Conservation (phyloP, 1,139 yeast genomes). For the Meyerozyma guilliermondii region DNA sequence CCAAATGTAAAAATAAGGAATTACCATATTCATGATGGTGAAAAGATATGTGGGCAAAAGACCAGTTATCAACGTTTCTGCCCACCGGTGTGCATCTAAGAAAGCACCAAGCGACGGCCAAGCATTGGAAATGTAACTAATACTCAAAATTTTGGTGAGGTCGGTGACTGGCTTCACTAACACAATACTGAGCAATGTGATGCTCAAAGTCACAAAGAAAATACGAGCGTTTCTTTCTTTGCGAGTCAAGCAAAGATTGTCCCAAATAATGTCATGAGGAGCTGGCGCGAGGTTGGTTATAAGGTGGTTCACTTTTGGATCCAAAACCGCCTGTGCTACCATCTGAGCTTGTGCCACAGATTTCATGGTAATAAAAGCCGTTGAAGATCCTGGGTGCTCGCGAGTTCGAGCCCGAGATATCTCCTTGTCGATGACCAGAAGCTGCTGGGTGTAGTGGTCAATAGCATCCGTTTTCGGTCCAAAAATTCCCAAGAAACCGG, state of each 20-base stretch:
- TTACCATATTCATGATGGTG: conserved; percentile 58
- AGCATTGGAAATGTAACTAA: conserved; percentile 63
- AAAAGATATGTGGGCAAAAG: conserved; percentile 71
- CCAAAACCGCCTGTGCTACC: conserved; percentile 80
- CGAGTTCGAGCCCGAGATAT: conserved; percentile 52
- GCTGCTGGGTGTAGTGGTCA: conserved; percentile 49
- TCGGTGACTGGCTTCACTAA: conserved; percentile 70
- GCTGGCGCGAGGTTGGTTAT: conserved; percentile 76
- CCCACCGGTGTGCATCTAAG: conserved; percentile 58
- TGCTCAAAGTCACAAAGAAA: conserved; percentile 55
- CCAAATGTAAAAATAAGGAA: conserved; percentile 68
- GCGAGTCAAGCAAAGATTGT: conserved; percentile 58
- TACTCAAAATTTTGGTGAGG: conserved; percentile 64
- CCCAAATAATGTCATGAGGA: conserved; percentile 77
- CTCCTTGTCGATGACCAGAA: conserved; percentile 53
- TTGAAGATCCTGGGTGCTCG: conserved; percentile 61
- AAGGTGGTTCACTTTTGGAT: conserved; percentile 68
- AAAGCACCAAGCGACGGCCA: conserved; percentile 70
- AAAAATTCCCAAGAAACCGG: conserved; percentile 48
- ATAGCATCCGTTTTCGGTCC: conserved; percentile 65
- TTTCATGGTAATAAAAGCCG: conserved; percentile 79
- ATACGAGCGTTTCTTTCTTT: conserved; percentile 51
- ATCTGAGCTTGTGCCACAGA: conserved; percentile 81
- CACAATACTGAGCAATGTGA: conserved; percentile 57
- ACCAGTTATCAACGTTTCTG: conserved; percentile 68